These are phyloP conservation scores for Aspergillus texensis DNA, from an alignment of 2,329 filamentous ascomycete genomes.

Conservation along the genomic window DNA sequence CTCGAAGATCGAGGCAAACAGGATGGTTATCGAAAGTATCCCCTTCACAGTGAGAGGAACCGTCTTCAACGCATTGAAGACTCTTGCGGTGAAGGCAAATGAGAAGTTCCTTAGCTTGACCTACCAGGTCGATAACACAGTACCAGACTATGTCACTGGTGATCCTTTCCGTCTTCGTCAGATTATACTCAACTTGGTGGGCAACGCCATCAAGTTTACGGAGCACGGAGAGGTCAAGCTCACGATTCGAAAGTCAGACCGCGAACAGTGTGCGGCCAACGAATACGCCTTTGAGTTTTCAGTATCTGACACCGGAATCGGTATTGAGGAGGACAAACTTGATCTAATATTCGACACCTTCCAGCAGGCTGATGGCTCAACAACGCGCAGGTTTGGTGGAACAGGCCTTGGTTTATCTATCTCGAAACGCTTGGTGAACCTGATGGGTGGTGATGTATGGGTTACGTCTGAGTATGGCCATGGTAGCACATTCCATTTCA, in stretches of 20 bases:
- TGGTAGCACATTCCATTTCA: slow-evolving; percentile 95
- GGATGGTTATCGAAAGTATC: slow-evolving; percentile 98
- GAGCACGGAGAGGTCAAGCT: slow-evolving; percentile 95
- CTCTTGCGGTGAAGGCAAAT: slow-evolving; percentile 93
- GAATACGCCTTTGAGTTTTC: slow-evolving; percentile 96
- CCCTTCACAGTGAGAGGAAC: slow-evolving; percentile 92
- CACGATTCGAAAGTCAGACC: slow-evolving; percentile 75
- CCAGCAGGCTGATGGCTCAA: slow-evolving; percentile 96
- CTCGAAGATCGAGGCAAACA: slow-evolving; percentile 83
- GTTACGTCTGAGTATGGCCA: slow-evolving; percentile 89
- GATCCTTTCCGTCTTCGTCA: slow-evolving; percentile 96
- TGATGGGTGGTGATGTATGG: slow-evolving; percentile 97
- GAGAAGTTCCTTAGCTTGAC: slow-evolving; percentile 92
- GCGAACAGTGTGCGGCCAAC: slow-evolving; percentile 66
- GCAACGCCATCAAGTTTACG: slow-evolving; percentile 98
- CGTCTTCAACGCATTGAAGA: slow-evolving; percentile 97
- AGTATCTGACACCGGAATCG: slow-evolving; percentile 94
- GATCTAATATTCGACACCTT: slow-evolving; percentile 98
- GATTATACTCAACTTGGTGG: slow-evolving; percentile 95
- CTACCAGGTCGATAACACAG: slow-evolving; percentile 89
- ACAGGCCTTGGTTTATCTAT: slow-evolving; percentile 93
- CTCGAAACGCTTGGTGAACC: slow-evolving; percentile 88
- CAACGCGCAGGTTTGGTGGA: slow-evolving; percentile 92
- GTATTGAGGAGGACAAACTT: slow-evolving; percentile 92
- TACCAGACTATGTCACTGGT: slow-evolving; percentile 92